Conservation (phyloP, 129 eudicot species). For the Flaveria trinervia region DNA sequence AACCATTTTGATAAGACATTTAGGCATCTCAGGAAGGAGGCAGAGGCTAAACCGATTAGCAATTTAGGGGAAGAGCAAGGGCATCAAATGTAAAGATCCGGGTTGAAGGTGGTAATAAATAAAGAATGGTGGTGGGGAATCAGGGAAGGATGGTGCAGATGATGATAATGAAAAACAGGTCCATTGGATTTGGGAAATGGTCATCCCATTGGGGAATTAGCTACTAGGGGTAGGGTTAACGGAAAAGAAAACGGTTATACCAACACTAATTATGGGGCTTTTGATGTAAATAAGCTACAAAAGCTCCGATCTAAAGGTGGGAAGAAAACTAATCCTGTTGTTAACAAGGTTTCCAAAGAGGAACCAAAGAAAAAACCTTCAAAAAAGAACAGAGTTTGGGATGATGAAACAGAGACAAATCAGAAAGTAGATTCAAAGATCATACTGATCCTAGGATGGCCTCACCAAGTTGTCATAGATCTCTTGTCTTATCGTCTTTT, state of each 20-base stretch:
- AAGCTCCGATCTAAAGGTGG: conserved; percentile 72
- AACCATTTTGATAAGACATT: conserved; percentile 77
- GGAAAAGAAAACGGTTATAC: conserved; percentile 60
- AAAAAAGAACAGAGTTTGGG: too few relatives aligned
- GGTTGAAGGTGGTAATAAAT: conserved; percentile 60
- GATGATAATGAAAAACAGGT: conserved; percentile 38
- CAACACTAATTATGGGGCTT: conserved; percentile 56
- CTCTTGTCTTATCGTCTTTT: not conserved
- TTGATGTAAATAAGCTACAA: conserved; percentile 91
- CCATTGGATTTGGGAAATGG: conserved; percentile 60
- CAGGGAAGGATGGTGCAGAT: conserved; percentile 42
- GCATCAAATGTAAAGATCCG: conserved; percentile 50
- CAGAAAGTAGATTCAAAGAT: conserved; percentile 49
- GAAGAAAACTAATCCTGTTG: conserved; percentile 50
- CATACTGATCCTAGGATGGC: too few relatives aligned
- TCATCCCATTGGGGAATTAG: conserved; percentile 43
- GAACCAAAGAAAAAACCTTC: conserved; percentile 67
- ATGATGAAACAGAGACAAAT: conserved; percentile 54
- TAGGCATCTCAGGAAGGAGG: conserved; percentile 86
- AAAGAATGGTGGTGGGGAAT: conserved; percentile 56
- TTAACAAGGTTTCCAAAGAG: conserved; percentile 60
- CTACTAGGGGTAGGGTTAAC: conserved; percentile 38
- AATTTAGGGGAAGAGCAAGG: conserved; percentile 57
- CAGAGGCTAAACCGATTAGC: conserved; percentile 66
- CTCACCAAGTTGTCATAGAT: not conserved